Evolutionary conservation across 1,139 yeast genomes (phyloP), one percentile per base, ranked within the genome.

Genomic region (Waltiozyma sp.): DNA sequence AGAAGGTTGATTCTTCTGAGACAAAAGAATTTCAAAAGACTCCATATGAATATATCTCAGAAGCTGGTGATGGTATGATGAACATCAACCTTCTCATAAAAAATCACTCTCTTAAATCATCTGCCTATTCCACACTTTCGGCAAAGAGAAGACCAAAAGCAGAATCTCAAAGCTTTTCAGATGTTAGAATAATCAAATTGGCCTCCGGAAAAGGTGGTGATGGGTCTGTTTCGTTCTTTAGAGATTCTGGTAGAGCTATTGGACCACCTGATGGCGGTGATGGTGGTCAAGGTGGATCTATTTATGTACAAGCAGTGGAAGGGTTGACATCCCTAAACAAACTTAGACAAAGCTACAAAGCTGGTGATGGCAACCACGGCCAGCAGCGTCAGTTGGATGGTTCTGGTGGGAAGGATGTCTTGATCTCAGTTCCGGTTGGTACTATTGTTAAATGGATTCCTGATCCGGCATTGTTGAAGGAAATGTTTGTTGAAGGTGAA

Each of bases 181-280:
- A 87, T 59, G 62, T 85, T n/a, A 71, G 77, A 50, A 70, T 87
- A 15, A 70, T 88, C 6, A 72, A 75, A 44, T 66, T 85, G n/a
- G 63, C 64, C 11, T 78, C 94, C 38, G 98, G 98, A 0, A 69
- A 67, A 40, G 98, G 98, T 26, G 98, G 98, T 1, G 72, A 80
- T 58, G 98, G 98, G 7, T 72, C 77, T 40, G 82, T 87, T 0
- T 82, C 96, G 1, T 91, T 91, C 60, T 74, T 82, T 50, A 67
- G 95, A 48, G 97, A 87, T 54, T 86, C 95, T 2, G 85, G 88
- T 42, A 66, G 86, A 38, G 72, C 95, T 0, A 70, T 73, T 18
- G 98, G 98, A 0, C 97, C 98, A 0, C 95, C 98, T 0, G 95
- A 89, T 61, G 98, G 98, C 21, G 98, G 98, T 15, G 97, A 91